A percentile compares a stretch with the other conserved stretches of the same genome.
These are phyloP conservation scores for Erodium texanum DNA, from an alignment of 441 rosid species.

Conservation along the genomic window DNA sequence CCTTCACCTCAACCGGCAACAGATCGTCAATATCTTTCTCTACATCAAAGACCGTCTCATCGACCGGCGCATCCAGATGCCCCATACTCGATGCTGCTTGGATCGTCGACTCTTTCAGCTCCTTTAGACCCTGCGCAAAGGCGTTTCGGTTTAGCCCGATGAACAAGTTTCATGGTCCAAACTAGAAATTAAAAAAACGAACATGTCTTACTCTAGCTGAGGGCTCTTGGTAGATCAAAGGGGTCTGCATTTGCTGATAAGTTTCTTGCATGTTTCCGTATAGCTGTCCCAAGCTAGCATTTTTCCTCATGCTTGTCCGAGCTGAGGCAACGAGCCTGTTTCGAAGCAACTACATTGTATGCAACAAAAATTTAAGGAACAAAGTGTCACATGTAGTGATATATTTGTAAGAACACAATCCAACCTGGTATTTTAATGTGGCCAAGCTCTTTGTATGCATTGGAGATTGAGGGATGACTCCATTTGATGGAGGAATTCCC, in stretches of 20 bases:
- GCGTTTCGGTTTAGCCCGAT: background rate
- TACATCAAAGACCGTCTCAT: conserved; percentile 54
- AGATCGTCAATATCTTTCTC: conserved; percentile 65
- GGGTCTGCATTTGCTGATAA: conserved; percentile 62
- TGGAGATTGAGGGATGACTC: conserved; percentile 79
- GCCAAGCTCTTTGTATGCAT: conserved; percentile 79
- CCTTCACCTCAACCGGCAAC: conserved; percentile 66
- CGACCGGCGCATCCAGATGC: conserved; percentile 59
- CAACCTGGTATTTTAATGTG: conserved; percentile 70
- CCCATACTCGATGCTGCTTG: conserved; percentile 54
- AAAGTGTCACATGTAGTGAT: too few relatives aligned
- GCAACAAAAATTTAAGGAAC: background rate
- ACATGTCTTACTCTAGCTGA: conserved; percentile 35
- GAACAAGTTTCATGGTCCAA: conserved; percentile 13
- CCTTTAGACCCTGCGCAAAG: conserved; percentile 53
- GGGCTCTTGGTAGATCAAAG: conserved; percentile 51
- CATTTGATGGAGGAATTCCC: conserved; percentile 77
- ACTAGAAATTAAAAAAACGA: background rate
- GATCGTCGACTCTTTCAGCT: conserved; percentile 64
- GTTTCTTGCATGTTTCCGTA: conserved; percentile 62
- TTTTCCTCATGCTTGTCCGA: conserved; percentile 38
- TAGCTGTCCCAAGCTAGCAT: conserved; percentile 51
- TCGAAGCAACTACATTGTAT: conserved; percentile 13
- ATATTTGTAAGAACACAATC: too few relatives aligned
- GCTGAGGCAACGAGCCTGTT: conserved; percentile 61